Evolutionary conservation across 768 basidiomycete species (phyloP).

Genomic region (Psilocybe subaeruginosa): DNA sequence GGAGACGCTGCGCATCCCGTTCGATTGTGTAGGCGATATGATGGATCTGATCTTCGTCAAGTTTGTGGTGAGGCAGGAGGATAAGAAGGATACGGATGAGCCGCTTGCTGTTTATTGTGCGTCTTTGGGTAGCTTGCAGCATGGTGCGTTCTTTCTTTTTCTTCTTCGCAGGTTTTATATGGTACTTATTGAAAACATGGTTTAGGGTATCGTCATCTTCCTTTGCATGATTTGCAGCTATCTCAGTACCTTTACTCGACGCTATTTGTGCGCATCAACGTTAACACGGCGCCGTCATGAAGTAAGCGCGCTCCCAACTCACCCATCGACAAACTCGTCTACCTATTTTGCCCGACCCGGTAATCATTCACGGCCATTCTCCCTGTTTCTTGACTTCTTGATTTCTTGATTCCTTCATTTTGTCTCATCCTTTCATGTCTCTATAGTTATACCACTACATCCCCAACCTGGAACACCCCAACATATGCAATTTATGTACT

Average conservation of each 20-base stretch:
- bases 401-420: too few relatives aligned
- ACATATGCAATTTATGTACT: too few relatives aligned
- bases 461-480: too few relatives aligned
- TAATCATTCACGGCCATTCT: too few relatives aligned
- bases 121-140: conserved; percentile 69
- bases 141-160: conserved; percentile 49
- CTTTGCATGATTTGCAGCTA: conserved; percentile 85
- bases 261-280: conserved; percentile 75
- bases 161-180: background rate
- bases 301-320: background rate
- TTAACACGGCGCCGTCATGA: conserved; percentile 28
- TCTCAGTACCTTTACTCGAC: conserved; percentile 93
- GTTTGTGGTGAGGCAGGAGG: conserved; percentile 74
- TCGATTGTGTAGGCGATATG: conserved; percentile 73
- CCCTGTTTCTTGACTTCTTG: too few relatives aligned
- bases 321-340: too few relatives aligned
- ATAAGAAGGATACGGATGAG: conserved; percentile 41
- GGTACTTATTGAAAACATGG: background rate
- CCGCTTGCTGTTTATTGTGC: conserved; percentile 77
- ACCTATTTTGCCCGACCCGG: too few relatives aligned
- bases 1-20: conserved; percentile 68
- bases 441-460: too few relatives aligned
- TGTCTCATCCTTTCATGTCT: too few relatives aligned
- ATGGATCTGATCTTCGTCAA: conserved; percentile 82
- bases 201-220: conserved; percentile 86